A percentile compares a stretch with the other conserved stretches of the same genome.
These are phyloP conservation scores for Scutellaria galericulata DNA, from an alignment of 257 asterid genomes.

Conservation along the genomic window DNA sequence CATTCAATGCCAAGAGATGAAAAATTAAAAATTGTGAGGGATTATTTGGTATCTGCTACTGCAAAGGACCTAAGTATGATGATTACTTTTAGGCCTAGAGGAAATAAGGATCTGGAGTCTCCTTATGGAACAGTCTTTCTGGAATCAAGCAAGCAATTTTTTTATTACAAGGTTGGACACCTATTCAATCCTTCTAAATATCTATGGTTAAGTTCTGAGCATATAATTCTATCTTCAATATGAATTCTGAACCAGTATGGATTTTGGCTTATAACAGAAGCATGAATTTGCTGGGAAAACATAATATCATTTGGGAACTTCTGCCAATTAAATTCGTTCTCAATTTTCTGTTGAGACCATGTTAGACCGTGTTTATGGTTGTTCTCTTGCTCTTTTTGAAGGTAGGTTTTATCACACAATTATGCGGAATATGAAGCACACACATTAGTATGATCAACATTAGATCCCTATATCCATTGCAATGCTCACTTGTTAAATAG, in stretches of 20 bases:
- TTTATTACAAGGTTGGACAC: slow-evolving; percentile 76
- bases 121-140: slow-evolving; percentile 52
- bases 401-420: background rate
- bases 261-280: slow-evolving; percentile 6
- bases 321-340: background rate
- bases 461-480: background rate
- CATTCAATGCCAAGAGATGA: slow-evolving; percentile 70
- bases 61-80: slow-evolving; percentile 97
- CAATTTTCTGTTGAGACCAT: slow-evolving; percentile 20
- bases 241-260: slow-evolving; percentile 11
- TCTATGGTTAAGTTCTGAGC: slow-evolving; percentile 20
- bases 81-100: slow-evolving; percentile 70
- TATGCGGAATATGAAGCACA: slow-evolving; percentile 5
- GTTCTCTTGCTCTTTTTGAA: background rate
- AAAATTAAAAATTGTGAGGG: slow-evolving; percentile 72
- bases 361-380: background rate
- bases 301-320: background rate
- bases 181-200: slow-evolving; percentile 9
- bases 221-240: background rate
- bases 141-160: slow-evolving; percentile 72
- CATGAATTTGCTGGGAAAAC: background rate
- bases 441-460: background rate
- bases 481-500: slow-evolving; percentile 6
- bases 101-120: slow-evolving; percentile 52
- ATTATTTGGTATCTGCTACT: slow-evolving; percentile 89